Conservation (phyloP, 306 rosid species). For the Cucurbita ficifolia region DNA sequence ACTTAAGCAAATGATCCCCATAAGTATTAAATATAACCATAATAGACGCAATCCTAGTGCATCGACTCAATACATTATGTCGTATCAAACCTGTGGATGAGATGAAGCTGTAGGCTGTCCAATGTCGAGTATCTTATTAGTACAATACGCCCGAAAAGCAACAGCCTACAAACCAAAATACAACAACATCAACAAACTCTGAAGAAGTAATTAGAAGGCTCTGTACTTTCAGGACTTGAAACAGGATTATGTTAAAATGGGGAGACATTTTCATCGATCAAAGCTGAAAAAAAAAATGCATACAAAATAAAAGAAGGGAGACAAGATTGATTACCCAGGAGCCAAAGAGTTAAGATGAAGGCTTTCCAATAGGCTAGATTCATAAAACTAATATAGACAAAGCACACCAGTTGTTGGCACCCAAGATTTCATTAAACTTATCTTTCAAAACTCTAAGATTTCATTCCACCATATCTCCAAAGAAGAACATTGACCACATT, state of each 20-base stretch:
- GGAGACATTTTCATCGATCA: not conserved
- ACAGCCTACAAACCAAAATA: constrained; percentile 27
- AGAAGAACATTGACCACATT: not conserved
- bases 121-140: constrained; percentile 34
- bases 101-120: constrained; percentile 84
- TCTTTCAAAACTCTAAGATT: not conserved
- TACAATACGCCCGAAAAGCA: constrained; percentile 35
- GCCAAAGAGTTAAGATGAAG: not conserved
- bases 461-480: not conserved
- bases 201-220: not conserved
- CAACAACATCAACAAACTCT: constrained; percentile 1
- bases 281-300: not conserved
- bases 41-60: not conserved
- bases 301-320: not conserved
- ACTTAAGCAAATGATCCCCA: not conserved
- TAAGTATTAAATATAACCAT: not conserved
- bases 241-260: not conserved
- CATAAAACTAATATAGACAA: too few relatives aligned
- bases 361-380: too few relatives aligned
- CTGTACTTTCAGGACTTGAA: not conserved
- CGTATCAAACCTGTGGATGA: constrained; percentile 58
- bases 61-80: not conserved
- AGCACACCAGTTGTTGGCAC: too few relatives aligned
- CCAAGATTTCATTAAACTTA: not conserved
- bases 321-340: not conserved